Base-by-base conservation (phyloP, 176 grass and related monocot species). In the Musa acuminata region DNA sequence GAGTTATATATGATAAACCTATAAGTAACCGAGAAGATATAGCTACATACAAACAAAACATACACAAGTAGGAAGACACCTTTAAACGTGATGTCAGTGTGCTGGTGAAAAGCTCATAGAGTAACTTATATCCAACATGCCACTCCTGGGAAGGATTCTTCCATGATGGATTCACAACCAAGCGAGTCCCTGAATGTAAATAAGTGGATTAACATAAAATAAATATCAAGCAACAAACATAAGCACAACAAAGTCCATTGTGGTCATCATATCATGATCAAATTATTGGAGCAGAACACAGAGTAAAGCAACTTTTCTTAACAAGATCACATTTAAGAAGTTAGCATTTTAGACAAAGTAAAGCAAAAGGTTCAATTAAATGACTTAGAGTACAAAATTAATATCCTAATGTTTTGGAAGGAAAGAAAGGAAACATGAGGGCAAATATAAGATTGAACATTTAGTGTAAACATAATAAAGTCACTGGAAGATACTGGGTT, bases 81-180 rank as follows among this genome's bases (percentile, higher is more conserved):
- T 98, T 98, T 82, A 98, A 55, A 52, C 94, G 82, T 25, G 88
- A 91, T 71, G 71, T 87, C 54, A 98, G 88, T 77, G 87, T 91
- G 26, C 91, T 65, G 17, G 94, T 98, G 72, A 98, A 98, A 48
- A 98, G 84, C 83, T 98, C 90, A 79, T 98, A 98, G 13, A 98
- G 80, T 83, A 98, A 87, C 83, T 93, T 98, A 71, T 73, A 93
- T 53, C 94, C 94, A 77, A 98, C 86, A 89, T 88, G 94, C 94
- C 90, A 98, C 77, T 93, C 90, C 75, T 93, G 88, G 78, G 94
- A 93, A 84, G 88, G 90, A 78, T 98, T 98, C 29, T 93, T 98
- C 94, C 94, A 98, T 59, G 82, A 93, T 60, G 94, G 48, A 80
- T 98, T 98, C 77, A 98, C 60, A 82, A 83, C 57, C 75, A 98